Evolutionary conservation across 176 grass and related monocot genomes (phyloP).

Genomic region (Otatea glauca): DNA sequence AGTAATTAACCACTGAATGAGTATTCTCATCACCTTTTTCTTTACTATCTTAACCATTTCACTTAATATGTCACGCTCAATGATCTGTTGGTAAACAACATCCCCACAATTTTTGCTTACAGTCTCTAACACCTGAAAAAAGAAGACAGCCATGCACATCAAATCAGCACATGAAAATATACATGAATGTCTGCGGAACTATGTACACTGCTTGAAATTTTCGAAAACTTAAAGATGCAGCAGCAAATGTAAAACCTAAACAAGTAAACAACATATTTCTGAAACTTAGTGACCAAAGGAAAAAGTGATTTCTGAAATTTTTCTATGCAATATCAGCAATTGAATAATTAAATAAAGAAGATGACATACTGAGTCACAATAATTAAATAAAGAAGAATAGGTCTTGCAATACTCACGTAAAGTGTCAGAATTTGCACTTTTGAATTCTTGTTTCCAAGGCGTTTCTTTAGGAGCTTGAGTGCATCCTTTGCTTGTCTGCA

Average conservation of each 20-base stretch:
- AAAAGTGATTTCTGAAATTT: slow-evolving; percentile 2
- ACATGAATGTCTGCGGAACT: neutral
- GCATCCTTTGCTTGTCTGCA: slow-evolving; percentile 92
- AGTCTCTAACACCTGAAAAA: slow-evolving; percentile 84
- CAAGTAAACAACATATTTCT: neutral
- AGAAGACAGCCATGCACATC: neutral
- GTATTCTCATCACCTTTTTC: slow-evolving; percentile 81
- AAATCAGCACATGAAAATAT: slow-evolving; percentile 28
- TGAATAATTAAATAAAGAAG: slow-evolving; percentile 1
- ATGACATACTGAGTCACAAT: neutral
- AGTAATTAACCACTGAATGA: slow-evolving; percentile 27
- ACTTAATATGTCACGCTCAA: slow-evolving; percentile 95
- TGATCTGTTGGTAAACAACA: slow-evolving; percentile 82
- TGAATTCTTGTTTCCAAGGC: slow-evolving; percentile 84
- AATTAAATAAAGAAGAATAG: slow-evolving; percentile 2
- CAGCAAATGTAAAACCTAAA: slow-evolving; percentile 25
- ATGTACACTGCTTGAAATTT: neutral
- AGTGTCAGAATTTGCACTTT: slow-evolving; percentile 96
- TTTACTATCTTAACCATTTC: slow-evolving; percentile 99
- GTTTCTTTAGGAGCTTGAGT: slow-evolving; percentile 97
- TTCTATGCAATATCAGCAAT: neutral
- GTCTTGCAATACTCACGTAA: slow-evolving; percentile 64
- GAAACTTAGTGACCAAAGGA: neutral
- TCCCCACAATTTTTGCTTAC: slow-evolving; percentile 99
- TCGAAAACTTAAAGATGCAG: neutral